A percentile compares a stretch with the other conserved stretches of the same genome.
Conservation (phyloP, 2,329 filamentous ascomycete genomes). For the Penicillium sumatraense region DNA sequence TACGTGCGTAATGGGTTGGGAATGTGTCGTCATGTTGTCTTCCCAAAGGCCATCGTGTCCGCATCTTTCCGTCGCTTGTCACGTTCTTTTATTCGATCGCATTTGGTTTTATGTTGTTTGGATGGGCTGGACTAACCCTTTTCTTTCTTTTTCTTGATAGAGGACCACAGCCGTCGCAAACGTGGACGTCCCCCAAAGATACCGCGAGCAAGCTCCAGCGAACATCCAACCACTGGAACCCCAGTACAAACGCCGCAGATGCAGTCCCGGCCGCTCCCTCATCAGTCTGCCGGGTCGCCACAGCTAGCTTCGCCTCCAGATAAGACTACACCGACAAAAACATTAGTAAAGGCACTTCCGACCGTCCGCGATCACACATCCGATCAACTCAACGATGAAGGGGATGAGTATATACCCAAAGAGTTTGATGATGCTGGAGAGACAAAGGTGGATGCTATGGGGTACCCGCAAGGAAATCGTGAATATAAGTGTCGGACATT, state of each 20-base stretch:
- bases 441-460: slow-evolving; percentile 86
- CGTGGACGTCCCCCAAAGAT: slow-evolving; percentile 56
- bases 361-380: slow-evolving; percentile 97
- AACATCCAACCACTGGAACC: slow-evolving; percentile 36
- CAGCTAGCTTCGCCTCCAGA: slow-evolving; percentile 65
- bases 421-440: slow-evolving; percentile 93
- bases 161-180: slow-evolving; percentile 53
- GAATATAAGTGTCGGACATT: slow-evolving; percentile 95
- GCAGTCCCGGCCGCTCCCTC: slow-evolving; percentile 42
- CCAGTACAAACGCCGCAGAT: slow-evolving; percentile 47
- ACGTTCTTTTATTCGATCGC: slow-evolving; percentile 41
- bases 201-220: slow-evolving; percentile 41
- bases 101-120: slow-evolving; percentile 23
- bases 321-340: slow-evolving; percentile 77
- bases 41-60: slow-evolving; percentile 28
- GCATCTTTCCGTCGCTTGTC: slow-evolving; percentile 16
- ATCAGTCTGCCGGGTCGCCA: slow-evolving; percentile 51
- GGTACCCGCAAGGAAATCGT: slow-evolving; percentile 78
- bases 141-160: slow-evolving; percentile 23
- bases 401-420: slow-evolving; percentile 92
- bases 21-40: slow-evolving; percentile 31
- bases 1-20: slow-evolving; percentile 57
- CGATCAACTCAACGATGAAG: slow-evolving; percentile 84
- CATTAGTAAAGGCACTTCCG: slow-evolving; percentile 89
- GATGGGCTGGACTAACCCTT: slow-evolving; percentile 22